Conservation (phyloP, 2,329 filamentous ascomycete species). For the Scedosporium minutisporum region DNA sequence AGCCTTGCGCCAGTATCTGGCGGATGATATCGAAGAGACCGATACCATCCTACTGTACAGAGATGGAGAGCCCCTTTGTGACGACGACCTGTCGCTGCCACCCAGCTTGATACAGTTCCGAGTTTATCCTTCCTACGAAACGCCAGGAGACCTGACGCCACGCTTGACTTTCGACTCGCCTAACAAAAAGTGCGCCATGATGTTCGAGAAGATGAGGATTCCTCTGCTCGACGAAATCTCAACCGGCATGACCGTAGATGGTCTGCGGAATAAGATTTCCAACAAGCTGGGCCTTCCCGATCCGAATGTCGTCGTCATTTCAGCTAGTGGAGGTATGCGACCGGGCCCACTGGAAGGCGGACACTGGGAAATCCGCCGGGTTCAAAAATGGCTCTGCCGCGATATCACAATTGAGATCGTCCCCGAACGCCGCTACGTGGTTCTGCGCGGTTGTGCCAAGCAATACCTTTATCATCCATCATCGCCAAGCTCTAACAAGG, state of each 20-base stretch:
- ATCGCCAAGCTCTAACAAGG: background rate
- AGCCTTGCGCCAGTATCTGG: background rate
- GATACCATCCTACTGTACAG: background rate
- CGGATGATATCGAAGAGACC: background rate
- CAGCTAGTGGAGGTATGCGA: background rate
- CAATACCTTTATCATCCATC: slow-evolving; percentile 2
- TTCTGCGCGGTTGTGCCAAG: background rate
- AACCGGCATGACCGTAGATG: background rate
- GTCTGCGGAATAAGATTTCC: background rate
- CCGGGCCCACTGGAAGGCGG: background rate
- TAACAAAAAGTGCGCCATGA: background rate
- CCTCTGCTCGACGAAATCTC: background rate
- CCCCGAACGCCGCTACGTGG: background rate
- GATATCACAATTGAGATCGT: background rate
- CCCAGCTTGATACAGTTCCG: background rate
- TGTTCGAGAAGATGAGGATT: background rate
- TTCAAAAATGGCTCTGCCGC: background rate
- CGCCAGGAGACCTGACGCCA: background rate
- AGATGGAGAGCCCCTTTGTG: background rate
- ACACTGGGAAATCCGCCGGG: background rate
- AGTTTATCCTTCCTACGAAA: background rate
- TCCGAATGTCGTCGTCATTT: background rate
- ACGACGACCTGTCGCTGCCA: background rate
- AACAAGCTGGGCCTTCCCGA: background rate
- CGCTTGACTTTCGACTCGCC: background rate